Evolutionary conservation across 768 basidiomycete genomes (phyloP), one percentile per base, ranked within the genome.

Genomic region (Mycena chlorophos): DNA sequence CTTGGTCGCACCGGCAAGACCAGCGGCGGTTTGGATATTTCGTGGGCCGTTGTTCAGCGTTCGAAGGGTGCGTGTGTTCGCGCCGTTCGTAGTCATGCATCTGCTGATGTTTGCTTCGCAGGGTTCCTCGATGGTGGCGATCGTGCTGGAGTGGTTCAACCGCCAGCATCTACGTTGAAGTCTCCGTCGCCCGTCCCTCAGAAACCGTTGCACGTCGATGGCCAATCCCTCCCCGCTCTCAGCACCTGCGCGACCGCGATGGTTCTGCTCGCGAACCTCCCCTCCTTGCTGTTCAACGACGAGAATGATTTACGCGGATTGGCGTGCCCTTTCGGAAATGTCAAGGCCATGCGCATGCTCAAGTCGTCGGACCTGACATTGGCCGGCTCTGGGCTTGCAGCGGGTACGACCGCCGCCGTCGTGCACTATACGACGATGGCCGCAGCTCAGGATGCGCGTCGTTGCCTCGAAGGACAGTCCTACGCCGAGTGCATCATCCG

Each of bases 31-130:
- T 81, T 92, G 43, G 89, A 92, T 66, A 81, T 92, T 49, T 91
- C 89, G 5, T 92, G 89, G 89, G 90, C 89, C 17, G 89, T 92
- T 22, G 89, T 92, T 31, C 89, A 92, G 61, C 88, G 89, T 42
- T 92, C 89, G 58, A 85, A 87, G 78, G 89, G 89, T 88, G 29
- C 19, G 54, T 60, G 31, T 37, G n/a, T n/a, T n/a, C n/a, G n/a
- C n/a, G n/a, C n/a, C n/a, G 10, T 45, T 2, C 25, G 43, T 50
- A 14, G 34, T 53, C 42, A 19, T 45, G 13, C 4, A 12, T 34
- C 31, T 47, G 16, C 19, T 49, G 30, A 30, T 10, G 31, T 46
- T 53, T 31, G 8, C 31, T 23, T 6, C 13, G 3, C 57, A 90
- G 89, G 88, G 20, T 91, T 91, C 64, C 74, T 91, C 56, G 89